phyloP scores from a whole-genome alignment of 768 basidiomycete genomes.

The Termitomyces sp. region DNA sequence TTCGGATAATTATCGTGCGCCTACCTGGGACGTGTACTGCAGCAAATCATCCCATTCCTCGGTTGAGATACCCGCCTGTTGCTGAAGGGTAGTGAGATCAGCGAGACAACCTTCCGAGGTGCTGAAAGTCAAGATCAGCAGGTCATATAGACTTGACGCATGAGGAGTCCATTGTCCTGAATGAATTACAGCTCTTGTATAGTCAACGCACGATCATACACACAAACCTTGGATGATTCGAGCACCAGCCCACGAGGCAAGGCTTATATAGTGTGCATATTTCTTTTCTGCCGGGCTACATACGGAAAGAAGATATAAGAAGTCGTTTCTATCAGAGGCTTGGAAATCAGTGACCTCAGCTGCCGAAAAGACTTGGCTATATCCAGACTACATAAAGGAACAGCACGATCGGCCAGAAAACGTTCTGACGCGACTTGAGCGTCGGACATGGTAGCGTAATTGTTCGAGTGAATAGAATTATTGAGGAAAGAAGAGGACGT shows the following conservation, averaged over 20 bases:
- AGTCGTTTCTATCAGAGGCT: background rate
- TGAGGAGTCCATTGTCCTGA: constrained; percentile 73
- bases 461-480: background rate
- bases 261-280: constrained; percentile 66
- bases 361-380: constrained; percentile 65
- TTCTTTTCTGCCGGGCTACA: constrained; percentile 66
- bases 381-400: constrained; percentile 72
- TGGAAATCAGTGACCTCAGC: constrained; percentile 40
- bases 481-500: background rate
- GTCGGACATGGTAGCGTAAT: constrained; percentile 17
- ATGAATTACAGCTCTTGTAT: background rate
- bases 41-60: constrained; percentile 66
- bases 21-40: constrained; percentile 70
- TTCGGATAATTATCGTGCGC: constrained; percentile 8
- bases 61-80: constrained; percentile 43
- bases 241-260: constrained; percentile 81
- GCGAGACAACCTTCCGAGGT: constrained; percentile 45
- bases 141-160: constrained; percentile 62
- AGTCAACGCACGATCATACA: background rate
- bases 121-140: constrained; percentile 66
- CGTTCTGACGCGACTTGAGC: constrained; percentile 46
- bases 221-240: constrained; percentile 62
- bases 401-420: constrained; percentile 68
- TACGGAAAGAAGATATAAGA: constrained; percentile 4
- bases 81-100: constrained; percentile 49